Base-by-base conservation (phyloP, 2,329 filamentous ascomycete species). In the Lecanicillium sp. region DNA sequence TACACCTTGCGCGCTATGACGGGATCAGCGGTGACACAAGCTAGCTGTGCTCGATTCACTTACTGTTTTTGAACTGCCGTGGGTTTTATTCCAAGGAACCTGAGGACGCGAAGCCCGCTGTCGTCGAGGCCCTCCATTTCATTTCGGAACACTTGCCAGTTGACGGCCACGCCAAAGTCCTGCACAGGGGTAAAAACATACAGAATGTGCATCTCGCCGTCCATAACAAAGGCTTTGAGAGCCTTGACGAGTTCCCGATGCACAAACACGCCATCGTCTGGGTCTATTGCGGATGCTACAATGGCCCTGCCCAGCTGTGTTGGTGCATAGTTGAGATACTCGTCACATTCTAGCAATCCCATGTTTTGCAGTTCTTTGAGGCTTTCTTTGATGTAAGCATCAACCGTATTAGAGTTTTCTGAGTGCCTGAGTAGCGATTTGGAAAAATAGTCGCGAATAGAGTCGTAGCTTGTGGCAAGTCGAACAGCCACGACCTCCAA, bases 131-230 rank as follows among this genome's bases (percentile, higher is more conserved):
- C 51, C 44, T 86, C 81, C 57, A 88, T 71, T 54, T 85, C 79
- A 45, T 82, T 75, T 35, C 80, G 75, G 48, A 85, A 87, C 1
- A 79, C 71, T 37, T 74, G 73, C 84, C 84, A 88, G 49, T 86
- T 81, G 41, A 88, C 70, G 8, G 66, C 62, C 3, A 69, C 60
- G 2, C 62, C 63, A 18, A 66, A 62, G 34, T 73, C 67, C 34
- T 85, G 78, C 3, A 88, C 71, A 0, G 84, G 84, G 0, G 84
- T 87, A 46, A 88, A 87, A 28, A 77, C 78, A 53, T 88, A 89
- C 33, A 87, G 70, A 11, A 85, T 72, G 50, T 88, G 84, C 78
- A 89, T 80, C 45, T 89, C 84, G 4, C 82, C 80, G 51, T 88
- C 83, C 74, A 89, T 80, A 11, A 87, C 84, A 51, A 89, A 88